Evolutionary conservation across 2,329 filamentous ascomycete genomes (phyloP).

Genomic region (Thelonectria discophora): DNA sequence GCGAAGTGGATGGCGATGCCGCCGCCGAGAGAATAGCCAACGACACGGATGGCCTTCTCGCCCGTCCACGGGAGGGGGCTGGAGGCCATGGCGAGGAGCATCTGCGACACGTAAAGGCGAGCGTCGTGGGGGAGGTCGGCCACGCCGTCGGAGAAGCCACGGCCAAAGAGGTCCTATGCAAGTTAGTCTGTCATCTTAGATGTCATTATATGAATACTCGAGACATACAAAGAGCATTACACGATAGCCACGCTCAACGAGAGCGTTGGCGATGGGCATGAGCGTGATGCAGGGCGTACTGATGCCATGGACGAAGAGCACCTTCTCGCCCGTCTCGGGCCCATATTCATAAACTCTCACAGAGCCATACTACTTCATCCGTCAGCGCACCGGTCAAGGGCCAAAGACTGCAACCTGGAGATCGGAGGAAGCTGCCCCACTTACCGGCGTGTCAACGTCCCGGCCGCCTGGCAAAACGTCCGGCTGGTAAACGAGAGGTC

Average conservation of each 20-base stretch:
- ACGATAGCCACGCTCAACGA: slow-evolving; percentile 75
- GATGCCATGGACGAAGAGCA: slow-evolving; percentile 84
- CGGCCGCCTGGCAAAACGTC: slow-evolving; percentile 76
- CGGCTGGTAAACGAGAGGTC: slow-evolving; percentile 64
- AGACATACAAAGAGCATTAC: slow-evolving; percentile 79
- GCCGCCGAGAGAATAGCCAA: slow-evolving; percentile 86
- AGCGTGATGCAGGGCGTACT: slow-evolving; percentile 82
- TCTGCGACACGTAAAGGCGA: slow-evolving; percentile 77
- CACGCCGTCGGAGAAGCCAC: slow-evolving; percentile 73
- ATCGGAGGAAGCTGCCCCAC: slow-evolving; percentile 31
- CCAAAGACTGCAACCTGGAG: neutral
- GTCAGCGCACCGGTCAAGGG: neutral
- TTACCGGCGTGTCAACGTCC: slow-evolving; percentile 73
- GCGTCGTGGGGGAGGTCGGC: slow-evolving; percentile 75
- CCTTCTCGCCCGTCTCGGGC: slow-evolving; percentile 74
- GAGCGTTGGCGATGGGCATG: slow-evolving; percentile 69
- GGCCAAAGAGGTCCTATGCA: slow-evolving; percentile 70
- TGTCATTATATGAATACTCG: neutral
- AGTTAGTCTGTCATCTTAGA: slow-evolving; percentile 3
- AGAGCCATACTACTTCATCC: slow-evolving; percentile 67
- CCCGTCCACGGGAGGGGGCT: slow-evolving; percentile 75
- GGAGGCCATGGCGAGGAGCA: slow-evolving; percentile 74
- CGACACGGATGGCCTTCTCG: slow-evolving; percentile 65
- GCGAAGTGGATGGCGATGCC: slow-evolving; percentile 80
- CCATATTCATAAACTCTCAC: slow-evolving; percentile 87